Percentiles rank a stretch among this genome's conserved stretches.
These are phyloP conservation scores for Rhodocollybia butyracea DNA, from an alignment of 768 basidiomycete species.

Conservation along the genomic window DNA sequence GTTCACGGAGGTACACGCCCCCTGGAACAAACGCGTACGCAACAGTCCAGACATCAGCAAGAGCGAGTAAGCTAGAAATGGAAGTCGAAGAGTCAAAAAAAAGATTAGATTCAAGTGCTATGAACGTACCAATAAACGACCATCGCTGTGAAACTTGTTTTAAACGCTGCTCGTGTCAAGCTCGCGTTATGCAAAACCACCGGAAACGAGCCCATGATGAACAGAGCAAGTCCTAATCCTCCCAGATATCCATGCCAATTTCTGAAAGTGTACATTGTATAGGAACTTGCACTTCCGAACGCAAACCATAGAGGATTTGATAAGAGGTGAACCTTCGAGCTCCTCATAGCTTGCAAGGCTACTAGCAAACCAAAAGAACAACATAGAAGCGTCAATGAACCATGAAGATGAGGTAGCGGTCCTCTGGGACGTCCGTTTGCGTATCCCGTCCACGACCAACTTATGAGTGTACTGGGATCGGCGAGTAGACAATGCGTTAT, in stretches of 20 bases:
- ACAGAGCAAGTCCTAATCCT: slow-evolving; percentile 59
- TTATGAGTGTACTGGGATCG: slow-evolving; percentile 74
- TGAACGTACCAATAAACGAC: slow-evolving; percentile 59
- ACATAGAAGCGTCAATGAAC: slow-evolving; percentile 62
- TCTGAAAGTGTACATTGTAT: slow-evolving; percentile 53
- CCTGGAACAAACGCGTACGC: slow-evolving; percentile 91
- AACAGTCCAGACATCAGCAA: slow-evolving; percentile 78
- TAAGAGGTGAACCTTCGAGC: slow-evolving; percentile 19
- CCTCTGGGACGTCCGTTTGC: slow-evolving; percentile 56
- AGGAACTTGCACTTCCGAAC: slow-evolving; percentile 50
- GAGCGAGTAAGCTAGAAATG: slow-evolving; percentile 55
- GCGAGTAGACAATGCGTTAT: slow-evolving; percentile 68
- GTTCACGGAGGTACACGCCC: slow-evolving; percentile 69
- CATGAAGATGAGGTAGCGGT: slow-evolving; percentile 70
- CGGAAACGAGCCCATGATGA: slow-evolving; percentile 65
- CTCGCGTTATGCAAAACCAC: slow-evolving; percentile 47
- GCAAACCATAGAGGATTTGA: slow-evolving; percentile 50
- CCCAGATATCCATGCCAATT: slow-evolving; percentile 72
- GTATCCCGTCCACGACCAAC: slow-evolving; percentile 92
- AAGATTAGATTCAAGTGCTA: too few species aligned
- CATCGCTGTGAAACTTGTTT: slow-evolving; percentile 55
- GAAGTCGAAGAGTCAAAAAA: too few species aligned
- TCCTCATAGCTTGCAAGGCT: slow-evolving; percentile 21
- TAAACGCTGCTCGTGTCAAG: slow-evolving; percentile 35
- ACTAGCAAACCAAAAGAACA: slow-evolving; percentile 56